Percentiles rank a stretch among this genome's conserved stretches.
These are phyloP conservation scores for Flaveria ramosissima DNA, from an alignment of 129 eudicot species.

Conservation along the genomic window DNA sequence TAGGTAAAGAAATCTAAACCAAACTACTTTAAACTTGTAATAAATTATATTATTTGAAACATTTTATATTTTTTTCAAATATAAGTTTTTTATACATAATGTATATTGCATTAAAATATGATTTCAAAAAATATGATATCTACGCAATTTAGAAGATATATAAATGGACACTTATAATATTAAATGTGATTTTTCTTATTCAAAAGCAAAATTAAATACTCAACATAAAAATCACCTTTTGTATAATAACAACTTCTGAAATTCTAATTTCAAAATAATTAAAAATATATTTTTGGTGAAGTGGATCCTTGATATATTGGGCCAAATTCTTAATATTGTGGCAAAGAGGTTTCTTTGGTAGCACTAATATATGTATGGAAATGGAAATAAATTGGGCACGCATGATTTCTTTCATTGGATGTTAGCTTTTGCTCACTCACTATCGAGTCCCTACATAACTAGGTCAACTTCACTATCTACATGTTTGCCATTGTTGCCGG, in stretches of 20 bases:
- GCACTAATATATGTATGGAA: background rate
- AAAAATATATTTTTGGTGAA: background rate
- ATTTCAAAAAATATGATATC: no score
- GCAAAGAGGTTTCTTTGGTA: conserved; percentile 20
- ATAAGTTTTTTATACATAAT: no score
- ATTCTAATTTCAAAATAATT: background rate
- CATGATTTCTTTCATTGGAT: conserved; percentile 1
- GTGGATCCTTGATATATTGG: conserved; percentile 18
- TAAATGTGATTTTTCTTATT: no score
- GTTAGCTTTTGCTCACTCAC: conserved; percentile 6
- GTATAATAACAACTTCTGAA: background rate
- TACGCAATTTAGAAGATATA: no score
- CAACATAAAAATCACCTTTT: background rate
- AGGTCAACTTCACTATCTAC: background rate
- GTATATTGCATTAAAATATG: no score
- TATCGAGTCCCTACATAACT: background rate
- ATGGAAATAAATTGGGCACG: conserved; percentile 15
- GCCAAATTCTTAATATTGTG: conserved; percentile 20
- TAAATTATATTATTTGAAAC: no score
- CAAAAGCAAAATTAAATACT: background rate
- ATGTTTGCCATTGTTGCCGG: no score
- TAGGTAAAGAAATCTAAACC: no score
- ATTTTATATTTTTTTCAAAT: no score
- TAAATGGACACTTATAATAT: no score
- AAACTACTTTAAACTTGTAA: no score